Conservation (phyloP, 306 rosid species). For the Purshia tridentata region DNA sequence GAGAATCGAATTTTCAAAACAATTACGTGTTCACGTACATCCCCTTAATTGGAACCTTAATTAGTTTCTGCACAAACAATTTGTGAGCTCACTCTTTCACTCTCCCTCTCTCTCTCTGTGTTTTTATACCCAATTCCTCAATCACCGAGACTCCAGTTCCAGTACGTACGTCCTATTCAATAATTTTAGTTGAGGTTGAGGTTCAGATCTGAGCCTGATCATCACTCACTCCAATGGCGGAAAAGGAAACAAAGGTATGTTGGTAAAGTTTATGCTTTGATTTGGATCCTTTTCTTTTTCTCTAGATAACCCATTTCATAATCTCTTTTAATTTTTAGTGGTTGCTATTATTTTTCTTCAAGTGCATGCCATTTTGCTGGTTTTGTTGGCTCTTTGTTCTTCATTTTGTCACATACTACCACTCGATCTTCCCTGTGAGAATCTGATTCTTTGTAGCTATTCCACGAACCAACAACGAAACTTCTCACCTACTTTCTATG, state of each 20-base stretch:
- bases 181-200: neutral
- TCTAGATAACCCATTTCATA: neutral
- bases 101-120: neutral
- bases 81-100: neutral
- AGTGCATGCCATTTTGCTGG: neutral
- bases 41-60: neutral
- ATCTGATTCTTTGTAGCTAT: neutral
- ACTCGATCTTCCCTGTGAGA: neutral
- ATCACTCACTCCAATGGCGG: slow-evolving; percentile 7
- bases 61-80: neutral
- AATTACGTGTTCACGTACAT: neutral
- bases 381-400: neutral
- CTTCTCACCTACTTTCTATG: too few relatives aligned
- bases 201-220: neutral
- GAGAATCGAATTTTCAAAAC: neutral
- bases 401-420: neutral
- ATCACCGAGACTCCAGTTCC: neutral
- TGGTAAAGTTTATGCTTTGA: neutral
- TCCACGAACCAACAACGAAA: neutral
- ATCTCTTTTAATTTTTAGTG: neutral
- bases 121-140: neutral
- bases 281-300: neutral
- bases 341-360: neutral
- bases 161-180: neutral
- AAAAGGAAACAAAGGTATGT: slow-evolving; percentile 17